Evolutionary conservation across 2,329 filamentous ascomycete genomes (phyloP), one percentile per base, ranked within the genome.

Genomic region (Fusarium mundagurra): DNA sequence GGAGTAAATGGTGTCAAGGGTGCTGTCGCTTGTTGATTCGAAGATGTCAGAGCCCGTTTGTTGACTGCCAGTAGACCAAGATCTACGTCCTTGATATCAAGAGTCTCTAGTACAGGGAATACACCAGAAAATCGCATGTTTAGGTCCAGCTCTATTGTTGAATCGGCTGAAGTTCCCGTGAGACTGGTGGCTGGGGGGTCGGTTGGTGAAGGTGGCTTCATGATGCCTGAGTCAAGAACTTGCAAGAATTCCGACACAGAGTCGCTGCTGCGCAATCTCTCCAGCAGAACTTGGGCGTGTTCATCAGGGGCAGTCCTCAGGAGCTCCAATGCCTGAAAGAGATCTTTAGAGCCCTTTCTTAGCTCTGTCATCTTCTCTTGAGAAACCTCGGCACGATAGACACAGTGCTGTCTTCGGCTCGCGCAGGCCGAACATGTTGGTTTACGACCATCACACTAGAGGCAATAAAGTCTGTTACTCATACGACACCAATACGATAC

Each of bases 391-490:
- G 48, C 67, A 10, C 68, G 68, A n/a, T 71, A 71, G 4, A 33
- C 38, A 48, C 68, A 71, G 27, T 61, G 39, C n/a, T 71, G 68
- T 13, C 48, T 57, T 8, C 68, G 68, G 39, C 60, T 71, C 24
- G 55, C 44, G 31, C 68, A 71, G 6, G 68, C 61, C n/a, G 67
- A 61, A 5, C 68, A 71, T 16, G 48, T 71, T 24, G 68, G 68
- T 27, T 62, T 71, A 51, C 22, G 50, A 16, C 68, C 67, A 24
- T 71, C 68, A 67, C 68, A 71, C 68, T 71, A 43, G 29, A 51
- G 4, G 11, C 9, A 18, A 45, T 14, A 27, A 22, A n/a, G 6
- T 1, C 22, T 58, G 68, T 71, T 71, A 71, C 61, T 45, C 5
- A 18, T 29, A 2, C 29, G 31, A 36, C 22, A 34, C n/a, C 5